These are phyloP conservation scores for Exsudoporus floridanus DNA, from an alignment of 1,284 basidiomycete species.

Conservation along the genomic window DNA sequence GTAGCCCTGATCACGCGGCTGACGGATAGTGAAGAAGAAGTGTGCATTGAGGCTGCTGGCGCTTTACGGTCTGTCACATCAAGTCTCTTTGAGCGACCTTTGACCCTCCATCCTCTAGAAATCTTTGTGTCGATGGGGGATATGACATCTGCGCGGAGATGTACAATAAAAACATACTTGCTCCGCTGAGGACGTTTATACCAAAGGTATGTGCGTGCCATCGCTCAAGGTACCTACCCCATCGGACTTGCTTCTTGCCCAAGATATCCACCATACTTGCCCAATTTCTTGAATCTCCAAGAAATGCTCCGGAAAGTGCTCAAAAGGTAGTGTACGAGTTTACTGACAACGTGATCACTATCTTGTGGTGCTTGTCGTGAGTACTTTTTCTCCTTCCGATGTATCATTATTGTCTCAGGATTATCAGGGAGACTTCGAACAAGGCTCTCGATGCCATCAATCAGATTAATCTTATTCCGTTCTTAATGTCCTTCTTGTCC, in stretches of 20 bases:
- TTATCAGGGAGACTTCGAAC: slow-evolving; percentile 82
- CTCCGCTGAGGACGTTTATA: slow-evolving; percentile 69
- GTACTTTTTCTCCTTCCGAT: slow-evolving; percentile 31
- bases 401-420: slow-evolving; percentile 17
- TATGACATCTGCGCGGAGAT: slow-evolving; percentile 93
- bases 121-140: slow-evolving; percentile 91
- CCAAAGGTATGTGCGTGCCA: slow-evolving; percentile 56
- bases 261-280: slow-evolving; percentile 76
- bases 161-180: slow-evolving; percentile 91
- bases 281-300: slow-evolving; percentile 62
- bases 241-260: neutral
- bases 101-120: slow-evolving; percentile 48
- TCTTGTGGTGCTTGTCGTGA: slow-evolving; percentile 92
- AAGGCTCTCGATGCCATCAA: slow-evolving; percentile 88
- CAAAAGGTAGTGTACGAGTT: slow-evolving; percentile 82
- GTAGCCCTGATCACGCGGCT: slow-evolving; percentile 81
- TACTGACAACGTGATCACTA: slow-evolving; percentile 87
- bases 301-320: slow-evolving; percentile 61
- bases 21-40: slow-evolving; percentile 83
- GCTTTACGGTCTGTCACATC: slow-evolving; percentile 59
- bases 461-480: slow-evolving; percentile 69
- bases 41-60: slow-evolving; percentile 82
- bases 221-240: slow-evolving; percentile 4
- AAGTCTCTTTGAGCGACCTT: neutral
- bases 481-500: slow-evolving; percentile 81